phyloP scores from a whole-genome alignment of 2,329 filamentous ascomycete genomes.

The Trichoderma sp. region DNA sequence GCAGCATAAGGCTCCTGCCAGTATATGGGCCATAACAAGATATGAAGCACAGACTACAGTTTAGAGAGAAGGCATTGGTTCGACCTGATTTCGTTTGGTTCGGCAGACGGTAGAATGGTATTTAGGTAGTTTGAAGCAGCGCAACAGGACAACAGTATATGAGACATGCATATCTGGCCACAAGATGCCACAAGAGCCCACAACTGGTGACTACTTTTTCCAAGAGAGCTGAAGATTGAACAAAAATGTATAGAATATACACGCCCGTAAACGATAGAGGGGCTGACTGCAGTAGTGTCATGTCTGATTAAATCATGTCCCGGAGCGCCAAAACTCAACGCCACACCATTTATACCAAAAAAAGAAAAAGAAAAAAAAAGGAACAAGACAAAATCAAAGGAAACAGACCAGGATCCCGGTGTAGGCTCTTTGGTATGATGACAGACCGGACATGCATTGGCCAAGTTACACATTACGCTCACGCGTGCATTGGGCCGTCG shows the following conservation, averaged over 20 bases:
- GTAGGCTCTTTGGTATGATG: not conserved
- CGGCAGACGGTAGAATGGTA: not conserved
- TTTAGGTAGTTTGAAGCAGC: not conserved
- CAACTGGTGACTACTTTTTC: not conserved
- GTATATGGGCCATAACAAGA: not conserved
- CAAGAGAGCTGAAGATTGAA: not conserved
- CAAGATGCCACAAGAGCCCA: not conserved
- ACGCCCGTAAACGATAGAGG: conserved; percentile 12
- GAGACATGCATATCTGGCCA: not conserved
- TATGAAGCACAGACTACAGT: not conserved
- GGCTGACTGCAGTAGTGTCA: conserved; percentile 6
- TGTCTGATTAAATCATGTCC: not conserved
- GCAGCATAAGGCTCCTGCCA: not conserved
- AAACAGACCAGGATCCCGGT: not conserved
- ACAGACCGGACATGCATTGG: not conserved
- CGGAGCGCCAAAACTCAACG: conserved; percentile 17
- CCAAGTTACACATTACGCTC: conserved; percentile 1
- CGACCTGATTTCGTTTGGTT: not conserved
- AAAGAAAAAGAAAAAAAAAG: not conserved
- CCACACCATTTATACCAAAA: conserved; percentile 11
- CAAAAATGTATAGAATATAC: not conserved
- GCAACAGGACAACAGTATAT: not conserved
- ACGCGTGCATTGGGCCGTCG: conserved; percentile 34
- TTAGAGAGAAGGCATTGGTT: not conserved
- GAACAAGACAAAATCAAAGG: not conserved